Base-by-base conservation (phyloP, 1,139 yeast genomes). In the Candida pseudocylindracea region DNA sequence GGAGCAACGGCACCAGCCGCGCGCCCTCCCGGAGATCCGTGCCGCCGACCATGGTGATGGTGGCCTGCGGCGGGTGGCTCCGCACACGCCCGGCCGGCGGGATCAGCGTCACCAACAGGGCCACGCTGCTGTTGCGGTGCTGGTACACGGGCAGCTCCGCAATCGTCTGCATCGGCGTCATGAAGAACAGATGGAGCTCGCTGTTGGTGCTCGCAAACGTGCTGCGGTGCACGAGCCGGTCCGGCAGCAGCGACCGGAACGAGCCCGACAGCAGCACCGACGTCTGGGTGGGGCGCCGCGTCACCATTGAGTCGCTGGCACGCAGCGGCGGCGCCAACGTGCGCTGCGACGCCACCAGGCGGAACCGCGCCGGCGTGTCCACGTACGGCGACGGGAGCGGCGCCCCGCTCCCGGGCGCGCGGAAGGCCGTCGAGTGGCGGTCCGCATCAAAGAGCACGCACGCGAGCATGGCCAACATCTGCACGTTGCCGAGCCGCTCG, bases 401-500 rank as follows among this genome's bases (percentile, higher is more conserved):
- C 12, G 4, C 6, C 2, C 12, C n/a, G 12, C n/a, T 29, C 10
- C 7, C n/a, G n/a, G 13, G 25, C n/a, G 25, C 10, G n/a, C n/a
- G 30, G 12, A 8, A 10, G 41, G 20, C 47, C 34, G 31, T 48
- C 50, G 11, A 38, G 40, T 10, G 46, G 37, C 37, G 33, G n/a
- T 63, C 60, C 4, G 28, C 28, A 36, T 67, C 72, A 41, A 50
- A 60, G 36, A 67, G 43, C 3, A 81, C 63, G 51, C 93, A 80
- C 2, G 91, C 69, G 45, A 83, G 53, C 79, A 79, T 75, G 1
- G 93, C 94, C 13, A 88, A 56, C 93, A 85, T 81, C 48, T 85
- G 96, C 15, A 80, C 54, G 43, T 85, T 76, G 3, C 72, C 71
- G 33, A 57, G 49, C 30, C 44, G 51, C 42, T 75, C 91, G 44